Evolutionary conservation across 257 asterid species (phyloP), one percentile per base, ranked within the genome.

Genomic region (Solanum chiquidenum): DNA sequence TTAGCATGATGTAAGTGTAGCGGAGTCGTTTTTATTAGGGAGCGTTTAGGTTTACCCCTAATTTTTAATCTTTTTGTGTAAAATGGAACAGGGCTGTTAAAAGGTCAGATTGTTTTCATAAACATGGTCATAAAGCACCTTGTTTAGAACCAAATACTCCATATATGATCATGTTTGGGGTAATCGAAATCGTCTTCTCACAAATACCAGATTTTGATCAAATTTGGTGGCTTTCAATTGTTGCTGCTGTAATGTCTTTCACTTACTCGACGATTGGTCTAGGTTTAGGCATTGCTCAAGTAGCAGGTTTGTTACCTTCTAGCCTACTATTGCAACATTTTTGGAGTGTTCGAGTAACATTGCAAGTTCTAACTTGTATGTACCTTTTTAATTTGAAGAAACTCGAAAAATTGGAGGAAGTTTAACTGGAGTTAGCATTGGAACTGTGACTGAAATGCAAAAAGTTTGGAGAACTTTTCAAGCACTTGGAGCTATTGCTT

Each of bases 401-500:
- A 89, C 42, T 80, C 94, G 98, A 55, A 90, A 92, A 72, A 35
- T 96, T 68, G 87, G 21, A 86, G 99, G 99, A 88, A 94, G 98
- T 86, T 79, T 94, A 3, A 93, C 98, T 34, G 98, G 99, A 74
- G 90, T 94, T 58, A 93, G 96, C 90, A 92, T 95, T 44, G 99
- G 96, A 27, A 89, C 91, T 18, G 95, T 94, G 38, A 90, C 92
- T 44, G 90, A 90, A 87, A 92, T 92, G 21, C 92, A 93, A 52
- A 96, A 96, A 88, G 88, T 96, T 31, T 95, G 99, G 99, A 92
- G 90, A 89, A 95, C 93, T 86, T 94, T 93, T 68, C 98, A 96
- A 88, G 94, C 98, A 64, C 94, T 96, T 46, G 99, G 98, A 46
- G 98, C 92, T 71, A 93, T 96, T 29, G 99, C 98, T 71, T 95